Base-by-base conservation (phyloP, 176 grass and related monocot species). In the Oryza brachyantha region DNA sequence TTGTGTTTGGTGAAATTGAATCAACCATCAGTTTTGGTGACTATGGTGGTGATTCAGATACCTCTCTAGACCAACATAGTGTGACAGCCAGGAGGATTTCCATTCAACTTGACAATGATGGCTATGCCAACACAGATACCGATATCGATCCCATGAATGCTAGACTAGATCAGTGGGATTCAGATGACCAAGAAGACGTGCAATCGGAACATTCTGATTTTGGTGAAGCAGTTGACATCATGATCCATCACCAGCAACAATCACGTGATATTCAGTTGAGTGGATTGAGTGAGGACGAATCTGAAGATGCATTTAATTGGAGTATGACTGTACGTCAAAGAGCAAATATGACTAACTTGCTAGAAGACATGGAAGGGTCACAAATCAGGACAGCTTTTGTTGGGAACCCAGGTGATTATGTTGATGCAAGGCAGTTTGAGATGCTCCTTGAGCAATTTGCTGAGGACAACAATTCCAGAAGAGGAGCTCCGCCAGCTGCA, bases 121-220 rank as follows among this genome's bases (percentile, higher is more conserved):
- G 84, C 68, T 89, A 86, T 68, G 58, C 72, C 40, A 88, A 87
- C n/a, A 86, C 80, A n/a, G 89, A 90, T 81, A 87, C 87, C 3
- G 90, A 94, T 74, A 92, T 98, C 38, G 92, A 94, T 83, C 92
- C 92, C 52, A 98, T 98, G 95, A 86, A 93, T 79, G 84, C 88
- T 70, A 82, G 85, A 40, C 29, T 89, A 5, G 71, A 85, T 64
- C 89, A 85, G 28, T 98, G 95, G 89, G 84, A 98, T 66, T 92
- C 91, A 32, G 84, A 97, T 75, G 81, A 85, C 61, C 68, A 76
- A 75, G 84, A 93, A 35, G 79, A 90, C 68, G 77, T 69, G 4
- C 31, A 32, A 32, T 32, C 4, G 58, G 91, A 90, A 61, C 87
- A 90, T 32, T 89, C 80, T 80, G 85, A 83, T 88, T 92, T 76